Conservation (phyloP, 177 flowering plant genomes). For the Vitis hybrid region DNA sequence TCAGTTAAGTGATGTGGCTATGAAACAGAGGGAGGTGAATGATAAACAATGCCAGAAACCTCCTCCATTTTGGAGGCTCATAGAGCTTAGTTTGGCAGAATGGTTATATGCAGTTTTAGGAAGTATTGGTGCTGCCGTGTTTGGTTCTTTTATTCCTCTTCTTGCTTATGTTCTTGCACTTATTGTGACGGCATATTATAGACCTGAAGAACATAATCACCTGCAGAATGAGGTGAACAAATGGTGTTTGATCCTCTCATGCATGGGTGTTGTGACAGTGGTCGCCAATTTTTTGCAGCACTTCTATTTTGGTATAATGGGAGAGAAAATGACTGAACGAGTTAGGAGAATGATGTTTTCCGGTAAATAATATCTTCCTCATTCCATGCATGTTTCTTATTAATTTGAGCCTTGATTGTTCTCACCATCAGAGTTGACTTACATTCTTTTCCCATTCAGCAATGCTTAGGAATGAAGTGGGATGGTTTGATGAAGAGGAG, state of each 20-base stretch:
- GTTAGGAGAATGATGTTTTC: slow-evolving; percentile 96
- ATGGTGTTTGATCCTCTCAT: slow-evolving; percentile 84
- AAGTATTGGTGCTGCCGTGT: slow-evolving; percentile 89
- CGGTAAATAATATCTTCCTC: slow-evolving; percentile 34
- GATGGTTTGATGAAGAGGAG: slow-evolving; percentile 97
- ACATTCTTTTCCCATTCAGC: slow-evolving; percentile 39
- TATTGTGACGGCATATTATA: slow-evolving; percentile 73
- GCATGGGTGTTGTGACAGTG: slow-evolving; percentile 94
- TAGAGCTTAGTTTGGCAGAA: slow-evolving; percentile 89
- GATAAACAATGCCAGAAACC: slow-evolving; percentile 40
- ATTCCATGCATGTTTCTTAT: too few species aligned
- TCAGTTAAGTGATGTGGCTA: slow-evolving; percentile 58
- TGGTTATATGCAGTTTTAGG: slow-evolving; percentile 98
- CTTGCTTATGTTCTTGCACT: slow-evolving; percentile 83
- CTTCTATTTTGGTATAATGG: slow-evolving; percentile 96
- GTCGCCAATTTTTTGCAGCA: slow-evolving; percentile 93
- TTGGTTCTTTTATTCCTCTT: slow-evolving; percentile 97
- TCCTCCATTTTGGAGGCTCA: slow-evolving; percentile 89
- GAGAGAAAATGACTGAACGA: slow-evolving; percentile 96
- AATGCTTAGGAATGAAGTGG: slow-evolving; percentile 90
- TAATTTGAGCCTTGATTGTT: neutral
- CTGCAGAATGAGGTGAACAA: slow-evolving; percentile 61
- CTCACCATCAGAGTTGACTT: neutral
- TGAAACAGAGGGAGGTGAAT: slow-evolving; percentile 34
- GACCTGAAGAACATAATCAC: slow-evolving; percentile 37